phyloP scores from a whole-genome alignment of 2,329 filamentous ascomycete genomes.

The Fusarium anguioides region DNA sequence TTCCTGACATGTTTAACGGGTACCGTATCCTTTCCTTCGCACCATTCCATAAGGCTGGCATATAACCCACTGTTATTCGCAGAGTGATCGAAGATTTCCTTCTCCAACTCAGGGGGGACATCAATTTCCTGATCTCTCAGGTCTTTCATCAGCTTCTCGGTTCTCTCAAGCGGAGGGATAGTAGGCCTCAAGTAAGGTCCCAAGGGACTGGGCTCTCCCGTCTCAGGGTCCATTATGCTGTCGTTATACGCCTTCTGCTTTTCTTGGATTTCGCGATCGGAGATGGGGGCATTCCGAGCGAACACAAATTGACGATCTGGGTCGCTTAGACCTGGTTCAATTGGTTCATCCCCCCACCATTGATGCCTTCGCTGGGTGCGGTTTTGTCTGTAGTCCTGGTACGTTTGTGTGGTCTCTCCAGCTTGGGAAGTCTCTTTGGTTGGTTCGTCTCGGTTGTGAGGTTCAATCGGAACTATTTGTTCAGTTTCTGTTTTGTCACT shows the following conservation, averaged over 20 bases:
- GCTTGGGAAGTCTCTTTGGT: background rate
- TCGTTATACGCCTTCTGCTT: background rate
- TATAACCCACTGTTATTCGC: constrained; percentile 15
- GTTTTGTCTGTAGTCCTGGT: background rate
- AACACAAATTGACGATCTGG: constrained; percentile 27
- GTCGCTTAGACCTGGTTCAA: background rate
- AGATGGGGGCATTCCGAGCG: constrained; percentile 6
- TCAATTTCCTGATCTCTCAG: constrained; percentile 9
- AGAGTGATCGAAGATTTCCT: constrained; percentile 18
- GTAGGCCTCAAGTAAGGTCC: constrained; percentile 19
- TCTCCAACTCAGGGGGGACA: constrained; percentile 1
- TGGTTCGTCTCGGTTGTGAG: background rate
- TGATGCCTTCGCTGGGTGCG: background rate
- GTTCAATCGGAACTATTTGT: background rate
- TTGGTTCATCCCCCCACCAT: constrained; percentile 20
- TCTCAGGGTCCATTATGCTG: background rate
- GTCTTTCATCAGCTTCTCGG: constrained; percentile 7
- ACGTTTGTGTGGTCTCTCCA: background rate
- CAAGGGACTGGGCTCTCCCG: background rate
- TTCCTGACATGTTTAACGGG: constrained; percentile 25
- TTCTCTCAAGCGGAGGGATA: constrained; percentile 28
- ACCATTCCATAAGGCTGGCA: constrained; percentile 26
- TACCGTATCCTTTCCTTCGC: background rate
- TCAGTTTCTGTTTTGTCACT: background rate
- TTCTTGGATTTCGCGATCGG: background rate